These are phyloP conservation scores for Penicillium sp. DNA, from an alignment of 2,329 filamentous ascomycete genomes.

Conservation along the genomic window DNA sequence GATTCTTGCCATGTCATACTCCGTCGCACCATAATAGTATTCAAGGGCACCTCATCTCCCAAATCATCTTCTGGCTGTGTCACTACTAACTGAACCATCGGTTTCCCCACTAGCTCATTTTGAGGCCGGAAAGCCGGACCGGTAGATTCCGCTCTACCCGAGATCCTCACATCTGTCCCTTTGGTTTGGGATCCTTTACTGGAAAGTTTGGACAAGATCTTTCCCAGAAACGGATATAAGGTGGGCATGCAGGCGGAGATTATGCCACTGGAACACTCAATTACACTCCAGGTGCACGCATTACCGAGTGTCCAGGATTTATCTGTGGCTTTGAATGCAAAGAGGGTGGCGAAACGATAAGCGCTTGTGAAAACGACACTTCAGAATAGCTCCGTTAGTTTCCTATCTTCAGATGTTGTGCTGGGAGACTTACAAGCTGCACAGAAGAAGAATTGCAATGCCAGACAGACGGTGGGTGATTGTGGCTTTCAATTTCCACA, in stretches of 20 bases:
- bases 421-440: slow-evolving; percentile 14
- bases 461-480: slow-evolving; percentile 18
- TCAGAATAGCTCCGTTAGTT: background rate
- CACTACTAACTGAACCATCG: background rate
- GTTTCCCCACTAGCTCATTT: slow-evolving; percentile 5
- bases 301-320: slow-evolving; percentile 51
- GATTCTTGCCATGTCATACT: slow-evolving; percentile 17
- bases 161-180: background rate
- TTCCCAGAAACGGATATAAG: slow-evolving; percentile 14
- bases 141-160: background rate
- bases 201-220: background rate
- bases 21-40: slow-evolving; percentile 13
- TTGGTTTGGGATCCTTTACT: background rate
- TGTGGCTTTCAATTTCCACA: slow-evolving; percentile 27
- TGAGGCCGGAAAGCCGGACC: slow-evolving; percentile 1
- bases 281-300: slow-evolving; percentile 50
- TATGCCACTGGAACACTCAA: slow-evolving; percentile 47
- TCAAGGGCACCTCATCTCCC: slow-evolving; percentile 13
- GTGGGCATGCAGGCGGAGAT: slow-evolving; percentile 26
- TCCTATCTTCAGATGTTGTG: background rate
- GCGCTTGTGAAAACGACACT: slow-evolving; percentile 50
- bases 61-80: slow-evolving; percentile 4
- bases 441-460: slow-evolving; percentile 10
- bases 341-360: slow-evolving; percentile 51
- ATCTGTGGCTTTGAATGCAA: slow-evolving; percentile 44